phyloP scores from a whole-genome alignment of 2,329 filamentous ascomycete genomes.

The Neonectria ditissima region DNA sequence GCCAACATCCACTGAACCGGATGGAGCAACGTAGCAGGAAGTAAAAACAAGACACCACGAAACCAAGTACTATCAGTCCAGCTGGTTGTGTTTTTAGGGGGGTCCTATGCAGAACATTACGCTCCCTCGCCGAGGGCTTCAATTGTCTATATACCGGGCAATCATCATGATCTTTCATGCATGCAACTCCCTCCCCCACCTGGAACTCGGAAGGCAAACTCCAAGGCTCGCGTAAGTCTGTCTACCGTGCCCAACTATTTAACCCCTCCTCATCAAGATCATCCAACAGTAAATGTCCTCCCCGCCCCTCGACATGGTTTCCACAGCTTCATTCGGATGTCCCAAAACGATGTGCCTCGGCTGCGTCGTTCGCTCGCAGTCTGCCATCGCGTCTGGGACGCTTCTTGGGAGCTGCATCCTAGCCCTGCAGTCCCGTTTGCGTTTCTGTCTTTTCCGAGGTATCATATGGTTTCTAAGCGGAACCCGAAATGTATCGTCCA shows the following conservation, averaged over 20 bases:
- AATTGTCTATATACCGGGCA: conserved; percentile 40
- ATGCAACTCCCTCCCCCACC: conserved; percentile 29
- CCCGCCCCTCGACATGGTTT: conserved; percentile 16
- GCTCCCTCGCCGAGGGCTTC: conserved; percentile 8
- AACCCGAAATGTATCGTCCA: conserved; percentile 41
- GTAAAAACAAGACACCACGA: too few species aligned
- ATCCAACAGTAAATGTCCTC: conserved; percentile 19
- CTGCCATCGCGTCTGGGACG: conserved; percentile 4
- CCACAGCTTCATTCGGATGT: conserved; percentile 19
- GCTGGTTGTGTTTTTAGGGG: background rate
- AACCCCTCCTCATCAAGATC: conserved; percentile 23
- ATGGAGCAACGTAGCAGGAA: too few species aligned
- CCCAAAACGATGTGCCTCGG: conserved; percentile 13
- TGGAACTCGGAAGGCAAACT: conserved; percentile 27
- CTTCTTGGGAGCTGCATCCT: background rate
- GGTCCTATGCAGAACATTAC: background rate
- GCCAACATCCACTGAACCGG: too few species aligned
- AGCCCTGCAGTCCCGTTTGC: conserved; percentile 13
- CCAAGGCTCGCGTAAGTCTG: conserved; percentile 28
- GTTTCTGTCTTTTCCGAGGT: conserved; percentile 40
- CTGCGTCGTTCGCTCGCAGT: conserved; percentile 14
- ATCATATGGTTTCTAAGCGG: conserved; percentile 44
- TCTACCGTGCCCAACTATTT: conserved; percentile 32
- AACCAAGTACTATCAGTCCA: background rate
- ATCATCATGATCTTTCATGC: conserved; percentile 36